Percentiles rank a stretch among this genome's conserved stretches.
Conservation (phyloP, 441 rosid species). For the Cnidoscolus chayamansa region DNA sequence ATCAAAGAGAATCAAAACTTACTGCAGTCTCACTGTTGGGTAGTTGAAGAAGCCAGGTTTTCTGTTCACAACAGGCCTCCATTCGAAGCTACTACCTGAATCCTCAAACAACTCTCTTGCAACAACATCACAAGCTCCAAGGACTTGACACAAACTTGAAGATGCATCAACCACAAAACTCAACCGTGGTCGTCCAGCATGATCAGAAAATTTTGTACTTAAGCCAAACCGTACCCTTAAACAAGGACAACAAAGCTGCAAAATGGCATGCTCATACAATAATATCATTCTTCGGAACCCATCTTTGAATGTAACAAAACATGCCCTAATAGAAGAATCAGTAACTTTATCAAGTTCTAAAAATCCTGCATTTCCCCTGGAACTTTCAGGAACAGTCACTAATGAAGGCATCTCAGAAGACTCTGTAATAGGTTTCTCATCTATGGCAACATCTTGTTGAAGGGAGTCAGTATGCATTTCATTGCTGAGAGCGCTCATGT, state of each 20-base stretch:
- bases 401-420: slow-evolving; percentile 30
- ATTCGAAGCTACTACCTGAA: slow-evolving; percentile 58
- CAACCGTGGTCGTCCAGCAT: slow-evolving; percentile 62
- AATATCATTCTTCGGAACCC: slow-evolving; percentile 47
- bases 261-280: slow-evolving; percentile 38
- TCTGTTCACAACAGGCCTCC: slow-evolving; percentile 51
- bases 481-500: slow-evolving; percentile 39
- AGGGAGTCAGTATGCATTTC: slow-evolving; percentile 33
- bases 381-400: slow-evolving; percentile 34
- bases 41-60: slow-evolving; percentile 27
- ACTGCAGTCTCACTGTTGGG: slow-evolving; percentile 68
- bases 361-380: slow-evolving; percentile 37
- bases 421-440: slow-evolving; percentile 30
- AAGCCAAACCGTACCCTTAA: slow-evolving; percentile 64
- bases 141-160: slow-evolving; percentile 47
- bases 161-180: slow-evolving; percentile 57
- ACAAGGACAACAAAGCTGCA: slow-evolving; percentile 55
- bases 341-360: slow-evolving; percentile 53
- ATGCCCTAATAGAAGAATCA: slow-evolving; percentile 45
- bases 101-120: slow-evolving; percentile 39
- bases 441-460: slow-evolving; percentile 38
- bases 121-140: slow-evolving; percentile 55
- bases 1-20: slow-evolving; percentile 32
- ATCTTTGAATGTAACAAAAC: slow-evolving; percentile 32
- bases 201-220: slow-evolving; percentile 44